Base-by-base conservation (phyloP, 2,329 filamentous ascomycete species). In the Microdochium bolleyi region DNA sequence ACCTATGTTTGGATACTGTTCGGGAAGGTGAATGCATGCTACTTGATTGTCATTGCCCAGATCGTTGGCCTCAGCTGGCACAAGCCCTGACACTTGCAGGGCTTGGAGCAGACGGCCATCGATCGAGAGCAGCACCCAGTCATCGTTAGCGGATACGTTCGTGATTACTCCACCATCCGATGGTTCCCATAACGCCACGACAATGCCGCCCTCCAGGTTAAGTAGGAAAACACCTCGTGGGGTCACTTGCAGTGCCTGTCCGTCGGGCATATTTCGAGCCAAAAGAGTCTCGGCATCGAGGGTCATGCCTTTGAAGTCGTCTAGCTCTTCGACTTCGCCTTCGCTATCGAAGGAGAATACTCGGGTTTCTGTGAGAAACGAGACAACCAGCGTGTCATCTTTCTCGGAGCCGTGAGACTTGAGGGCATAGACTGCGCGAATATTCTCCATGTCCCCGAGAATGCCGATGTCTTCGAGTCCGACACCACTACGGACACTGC, bases 401-500 rank as follows among this genome's bases (percentile, higher is more conserved):
- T 74, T 76, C 16, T 67, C 66, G 37, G 73, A 70, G 0, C 70
- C 69, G 51, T 75, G 62, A 54, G 79, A 78, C 58, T 72, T 75
- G 14, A 95, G 66, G 3, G 85, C 77, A 73, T 91, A 95, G 1
- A 96, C 70, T 24, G 85, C 83, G 52, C 83, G 83, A 44, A 89
- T 84, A 63, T 85, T 80, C 30, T 84, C 77, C 71, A 97, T 84
- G 48, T 95, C 89, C 34, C 85, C 88, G 9, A 97, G 73, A 4
- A 92, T 78, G 21, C 91, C 92, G 16, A 92, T 72, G 53, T 96
- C 90, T 65, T 96, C 90, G 51, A 97, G 79, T 1, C 92, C 92
- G 50, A 99, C 92, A 50, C 94, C 95, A 65, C 92, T 97, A 52
- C 94, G 82, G 22, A 99, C 89, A 64, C 90, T 96, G 55, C 94